A percentile compares a stretch with the other conserved stretches of the same genome.
phyloP scores from a whole-genome alignment of 2,329 filamentous ascomycete species.

The Verticillium isaacii region DNA sequence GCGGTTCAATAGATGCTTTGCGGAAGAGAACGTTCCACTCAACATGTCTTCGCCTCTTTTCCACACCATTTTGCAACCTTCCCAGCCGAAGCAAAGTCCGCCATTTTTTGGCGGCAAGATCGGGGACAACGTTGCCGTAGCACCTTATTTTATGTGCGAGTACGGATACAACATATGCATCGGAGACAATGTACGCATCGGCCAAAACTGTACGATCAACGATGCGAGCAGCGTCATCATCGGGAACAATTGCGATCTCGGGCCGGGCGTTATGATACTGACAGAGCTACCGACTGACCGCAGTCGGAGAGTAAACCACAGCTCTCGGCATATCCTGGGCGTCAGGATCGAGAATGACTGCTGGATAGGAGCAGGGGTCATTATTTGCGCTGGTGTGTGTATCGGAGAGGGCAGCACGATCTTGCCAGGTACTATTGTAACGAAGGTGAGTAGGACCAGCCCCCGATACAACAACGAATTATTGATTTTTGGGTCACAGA shows the following conservation, averaged over 20 bases:
- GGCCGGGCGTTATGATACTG: conserved; percentile 39
- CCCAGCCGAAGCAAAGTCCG: neutral
- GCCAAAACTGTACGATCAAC: conserved; percentile 76
- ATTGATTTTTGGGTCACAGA: neutral
- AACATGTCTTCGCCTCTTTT: neutral
- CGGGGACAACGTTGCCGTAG: neutral
- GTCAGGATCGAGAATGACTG: neutral
- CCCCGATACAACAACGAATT: neutral
- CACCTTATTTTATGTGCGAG: conserved; percentile 67
- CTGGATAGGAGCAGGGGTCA: neutral
- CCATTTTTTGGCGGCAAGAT: neutral
- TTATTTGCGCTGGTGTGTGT: neutral
- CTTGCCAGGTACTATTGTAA: neutral
- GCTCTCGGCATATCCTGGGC: neutral
- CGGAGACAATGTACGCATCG: conserved; percentile 78
- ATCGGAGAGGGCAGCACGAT: neutral
- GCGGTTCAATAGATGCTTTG: neutral
- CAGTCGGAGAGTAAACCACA: neutral
- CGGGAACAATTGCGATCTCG: conserved; percentile 71
- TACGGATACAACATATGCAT: conserved; percentile 95
- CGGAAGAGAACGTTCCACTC: neutral
- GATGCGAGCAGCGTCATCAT: conserved; percentile 83
- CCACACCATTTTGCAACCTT: neutral
- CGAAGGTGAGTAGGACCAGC: neutral
- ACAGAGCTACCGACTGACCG: neutral